A percentile compares a stretch with the other conserved stretches of the same genome.
These are phyloP conservation scores for Leishmania tarentolae DNA, from an alignment of 208 protist genomes.

Conservation along the genomic window DNA sequence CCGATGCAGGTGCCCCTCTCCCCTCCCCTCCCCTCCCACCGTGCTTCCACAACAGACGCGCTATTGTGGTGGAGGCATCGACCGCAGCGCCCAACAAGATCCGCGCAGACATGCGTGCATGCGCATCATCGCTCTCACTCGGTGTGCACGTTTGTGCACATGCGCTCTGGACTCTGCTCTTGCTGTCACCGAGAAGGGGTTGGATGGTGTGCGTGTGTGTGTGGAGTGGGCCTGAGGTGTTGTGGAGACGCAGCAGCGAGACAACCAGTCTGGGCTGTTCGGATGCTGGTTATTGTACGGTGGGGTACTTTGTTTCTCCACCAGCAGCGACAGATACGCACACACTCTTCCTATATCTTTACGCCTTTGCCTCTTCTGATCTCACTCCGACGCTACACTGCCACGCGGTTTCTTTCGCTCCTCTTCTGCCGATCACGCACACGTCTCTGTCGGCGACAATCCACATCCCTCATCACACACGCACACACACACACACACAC, in stretches of 20 bases:
- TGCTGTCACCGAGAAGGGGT: background rate
- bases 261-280: background rate
- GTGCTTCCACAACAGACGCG: background rate
- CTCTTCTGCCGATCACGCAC: background rate
- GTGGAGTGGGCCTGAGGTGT: background rate
- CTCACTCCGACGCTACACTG: background rate
- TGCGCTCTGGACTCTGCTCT: background rate
- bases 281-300: background rate
- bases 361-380: background rate
- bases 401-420: background rate
- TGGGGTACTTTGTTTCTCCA: background rate
- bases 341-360: background rate
- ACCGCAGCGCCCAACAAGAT: background rate
- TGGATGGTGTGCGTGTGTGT: no score
- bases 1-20: background rate
- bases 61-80: background rate
- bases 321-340: background rate
- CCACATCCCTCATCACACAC: background rate
- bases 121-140: slow-evolving; percentile 3
- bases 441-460: background rate
- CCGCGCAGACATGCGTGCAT: background rate
- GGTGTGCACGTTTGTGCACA: background rate
- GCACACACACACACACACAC: no score
- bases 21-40: no score
- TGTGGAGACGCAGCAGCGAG: background rate